Evolutionary conservation across 306 rosid genomes (phyloP).

Genomic region (Casuarina glauca): DNA sequence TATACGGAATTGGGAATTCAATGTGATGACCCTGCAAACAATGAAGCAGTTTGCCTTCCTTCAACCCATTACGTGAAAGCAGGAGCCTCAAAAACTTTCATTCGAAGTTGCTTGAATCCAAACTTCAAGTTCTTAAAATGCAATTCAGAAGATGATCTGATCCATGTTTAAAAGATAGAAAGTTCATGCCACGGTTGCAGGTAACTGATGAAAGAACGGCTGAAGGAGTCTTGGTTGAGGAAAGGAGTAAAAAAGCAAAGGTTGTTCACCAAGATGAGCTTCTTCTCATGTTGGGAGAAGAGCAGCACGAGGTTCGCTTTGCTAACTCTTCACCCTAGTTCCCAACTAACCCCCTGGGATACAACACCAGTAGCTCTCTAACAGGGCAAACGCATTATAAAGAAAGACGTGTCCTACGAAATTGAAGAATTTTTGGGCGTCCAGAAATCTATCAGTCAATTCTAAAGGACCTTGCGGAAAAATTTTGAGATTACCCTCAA

Average conservation of each 20-base stretch:
- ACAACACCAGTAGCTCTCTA: too few species aligned
- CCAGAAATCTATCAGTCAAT: too few species aligned
- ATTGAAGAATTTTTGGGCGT: too few species aligned
- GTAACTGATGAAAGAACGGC: conserved; percentile 70
- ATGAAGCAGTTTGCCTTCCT: conserved; percentile 57
- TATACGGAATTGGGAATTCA: conserved; percentile 77
- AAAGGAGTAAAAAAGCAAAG: conserved; percentile 53
- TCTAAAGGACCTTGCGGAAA: too few species aligned
- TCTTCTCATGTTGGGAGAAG: conserved; percentile 54
- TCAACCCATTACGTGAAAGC: conserved; percentile 60
- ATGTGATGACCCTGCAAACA: conserved; percentile 76
- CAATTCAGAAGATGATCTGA: conserved; percentile 29
- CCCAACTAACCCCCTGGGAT: too few species aligned
- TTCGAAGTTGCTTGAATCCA: conserved; percentile 54
- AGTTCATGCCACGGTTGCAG: conserved; percentile 38
- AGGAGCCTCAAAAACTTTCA: conserved; percentile 51
- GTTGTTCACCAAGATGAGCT: conserved; percentile 70
- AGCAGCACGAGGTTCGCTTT: conserved; percentile 44
- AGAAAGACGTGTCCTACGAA: too few species aligned
- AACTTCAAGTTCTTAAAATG: conserved; percentile 66
- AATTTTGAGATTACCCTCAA: too few species aligned
- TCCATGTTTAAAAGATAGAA: conserved; percentile 25
- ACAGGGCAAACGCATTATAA: too few species aligned
- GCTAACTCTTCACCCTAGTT: conserved; percentile 38
- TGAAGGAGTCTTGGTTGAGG: conserved; percentile 66